Conservation (phyloP, 208 protist species). For the Wallacemonas sp. region DNA sequence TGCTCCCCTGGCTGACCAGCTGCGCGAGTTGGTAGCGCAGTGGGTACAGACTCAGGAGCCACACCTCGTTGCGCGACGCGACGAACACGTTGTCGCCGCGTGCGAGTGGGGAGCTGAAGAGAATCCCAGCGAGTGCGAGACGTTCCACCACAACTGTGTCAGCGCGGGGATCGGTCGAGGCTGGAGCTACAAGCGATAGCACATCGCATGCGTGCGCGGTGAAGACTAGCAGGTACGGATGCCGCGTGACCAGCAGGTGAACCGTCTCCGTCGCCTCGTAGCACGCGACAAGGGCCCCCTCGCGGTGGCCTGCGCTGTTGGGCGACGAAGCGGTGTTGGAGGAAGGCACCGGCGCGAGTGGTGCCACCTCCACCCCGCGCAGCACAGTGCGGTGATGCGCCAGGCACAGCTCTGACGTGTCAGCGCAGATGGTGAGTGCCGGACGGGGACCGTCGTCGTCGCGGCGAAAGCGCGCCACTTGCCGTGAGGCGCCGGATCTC, state of each 20-base stretch:
- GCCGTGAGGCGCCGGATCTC: constrained; percentile 43
- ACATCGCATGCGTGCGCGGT: constrained; percentile 65
- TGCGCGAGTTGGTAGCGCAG: constrained; percentile 61
- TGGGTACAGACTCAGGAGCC: constrained; percentile 50
- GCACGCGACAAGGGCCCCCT: constrained; percentile 16
- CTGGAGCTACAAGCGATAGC: constrained; percentile 14
- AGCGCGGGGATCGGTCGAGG: too few species aligned
- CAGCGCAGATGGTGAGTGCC: not conserved
- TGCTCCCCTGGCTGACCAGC: constrained; percentile 42
- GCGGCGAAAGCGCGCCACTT: constrained; percentile 43
- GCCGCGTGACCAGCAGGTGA: constrained; percentile 35
- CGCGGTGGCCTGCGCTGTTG: too few species aligned
- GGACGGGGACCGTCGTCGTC: not conserved
- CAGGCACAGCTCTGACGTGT: constrained; percentile 2
- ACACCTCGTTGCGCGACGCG: constrained; percentile 51
- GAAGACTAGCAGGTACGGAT: constrained; percentile 75
- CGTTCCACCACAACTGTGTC: constrained; percentile 45
- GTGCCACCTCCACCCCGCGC: not conserved
- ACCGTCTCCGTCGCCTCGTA: constrained; percentile 14
- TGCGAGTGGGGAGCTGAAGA: constrained; percentile 40
- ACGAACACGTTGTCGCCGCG: constrained; percentile 48
- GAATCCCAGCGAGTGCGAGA: constrained; percentile 48
- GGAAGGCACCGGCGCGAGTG: too few species aligned
- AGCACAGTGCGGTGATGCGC: not conserved
- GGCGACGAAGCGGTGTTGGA: too few species aligned